Base-by-base conservation (phyloP, 2,329 filamentous ascomycete species). In the Thelonectria rubi region DNA sequence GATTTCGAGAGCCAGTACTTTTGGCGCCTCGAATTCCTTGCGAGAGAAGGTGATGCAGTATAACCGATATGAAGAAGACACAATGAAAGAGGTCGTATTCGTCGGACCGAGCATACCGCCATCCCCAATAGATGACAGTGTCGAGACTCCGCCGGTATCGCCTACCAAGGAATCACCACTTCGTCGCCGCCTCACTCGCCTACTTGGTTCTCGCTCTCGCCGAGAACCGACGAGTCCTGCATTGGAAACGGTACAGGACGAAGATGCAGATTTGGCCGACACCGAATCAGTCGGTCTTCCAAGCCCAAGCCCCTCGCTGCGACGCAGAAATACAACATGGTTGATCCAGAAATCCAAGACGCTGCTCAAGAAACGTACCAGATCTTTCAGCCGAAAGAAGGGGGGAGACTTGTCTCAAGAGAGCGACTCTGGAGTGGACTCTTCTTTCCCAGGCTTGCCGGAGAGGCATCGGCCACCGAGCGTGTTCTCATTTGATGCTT, bases 261-360 rank as follows among this genome's bases (percentile, higher is more conserved):
- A 37, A 15, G 37, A 52, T 14, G 12, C 49, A 21, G 6, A 32
- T 24, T 9, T n/a, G 39, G 17, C 14, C 49, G 49, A 52, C n/a
- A 30, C 37, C 11, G 14, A 37, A 12, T 40, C 49, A 11, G 20
- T 26, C 5, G 37, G 10, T 20, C 11, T n/a, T 6, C n/a, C 34
- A 15, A 21, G 30, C 10, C 21, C 49, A 26, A 34, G 11, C 7
- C 26, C 49, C 15, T 48, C 46, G 15, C 46, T 14, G 15, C 26
- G 46, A 17, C n/a, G 40, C 40, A 43, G 20, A 9, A 24, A 52
- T 26, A 20, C 32, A 8, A 40, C 40, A n/a, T 53, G 50, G 50
- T 42, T 53, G 39, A 45, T 47, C 7, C 46, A 17, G 47, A 55
- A 40, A 30, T 55, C 52, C 26, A 55, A 55, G 11, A 55, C 52